These are phyloP conservation scores for Massariosphaeria phaeospora DNA, from an alignment of 495 filamentous ascomycete genomes.

Conservation along the genomic window DNA sequence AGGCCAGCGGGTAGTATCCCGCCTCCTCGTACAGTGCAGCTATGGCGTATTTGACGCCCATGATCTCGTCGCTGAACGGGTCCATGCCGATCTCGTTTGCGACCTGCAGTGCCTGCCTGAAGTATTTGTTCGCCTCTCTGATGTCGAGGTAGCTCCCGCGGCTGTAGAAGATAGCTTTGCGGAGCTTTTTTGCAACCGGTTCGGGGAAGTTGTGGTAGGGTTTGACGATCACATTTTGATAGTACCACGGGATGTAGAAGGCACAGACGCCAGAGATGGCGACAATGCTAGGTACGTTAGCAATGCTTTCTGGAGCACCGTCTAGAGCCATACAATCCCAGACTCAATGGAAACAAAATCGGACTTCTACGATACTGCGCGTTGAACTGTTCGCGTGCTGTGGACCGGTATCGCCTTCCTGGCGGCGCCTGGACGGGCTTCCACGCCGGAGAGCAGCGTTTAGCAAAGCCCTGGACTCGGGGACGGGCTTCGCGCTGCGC, in stretches of 20 bases:
- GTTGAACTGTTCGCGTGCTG: slow-evolving; percentile 8
- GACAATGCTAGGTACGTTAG: slow-evolving; percentile 39
- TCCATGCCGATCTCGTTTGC: slow-evolving; percentile 71
- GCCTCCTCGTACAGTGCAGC: slow-evolving; percentile 73
- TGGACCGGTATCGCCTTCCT: slow-evolving; percentile 14
- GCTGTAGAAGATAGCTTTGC: slow-evolving; percentile 81
- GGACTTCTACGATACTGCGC: slow-evolving; percentile 19
- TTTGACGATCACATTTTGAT: slow-evolving; percentile 58
- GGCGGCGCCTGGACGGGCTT: slow-evolving; percentile 15
- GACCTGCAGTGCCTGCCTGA: slow-evolving; percentile 65
- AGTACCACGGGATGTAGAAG: slow-evolving; percentile 56
- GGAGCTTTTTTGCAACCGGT: slow-evolving; percentile 71
- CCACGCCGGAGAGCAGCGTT: slow-evolving; percentile 19
- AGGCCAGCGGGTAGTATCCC: slow-evolving; percentile 57
- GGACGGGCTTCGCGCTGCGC: slow-evolving; percentile 20
- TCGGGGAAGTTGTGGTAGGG: slow-evolving; percentile 75
- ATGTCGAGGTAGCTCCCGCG: slow-evolving; percentile 56
- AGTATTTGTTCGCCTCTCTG: slow-evolving; percentile 72
- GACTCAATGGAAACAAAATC: slow-evolving; percentile 37
- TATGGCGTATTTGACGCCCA: slow-evolving; percentile 81
- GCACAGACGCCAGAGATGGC: slow-evolving; percentile 47
- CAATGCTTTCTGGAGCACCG: not conserved
- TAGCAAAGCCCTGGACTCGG: slow-evolving; percentile 14
- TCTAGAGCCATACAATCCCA: slow-evolving; percentile 18
- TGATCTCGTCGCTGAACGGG: slow-evolving; percentile 79